These are phyloP conservation scores for Castanopsis chinensis DNA, from an alignment of 306 rosid species.

Conservation along the genomic window DNA sequence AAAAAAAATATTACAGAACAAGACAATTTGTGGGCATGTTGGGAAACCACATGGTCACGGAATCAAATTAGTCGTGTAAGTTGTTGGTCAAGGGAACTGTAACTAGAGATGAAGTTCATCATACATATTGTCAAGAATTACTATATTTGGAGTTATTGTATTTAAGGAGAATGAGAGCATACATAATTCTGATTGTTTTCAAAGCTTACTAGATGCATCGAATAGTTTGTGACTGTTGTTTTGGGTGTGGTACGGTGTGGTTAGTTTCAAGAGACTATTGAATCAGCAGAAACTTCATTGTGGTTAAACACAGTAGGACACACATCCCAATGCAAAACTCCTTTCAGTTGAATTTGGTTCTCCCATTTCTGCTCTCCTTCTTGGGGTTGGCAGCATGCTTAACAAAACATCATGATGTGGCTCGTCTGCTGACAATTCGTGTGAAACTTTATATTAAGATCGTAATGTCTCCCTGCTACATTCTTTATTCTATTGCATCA, in stretches of 20 bases:
- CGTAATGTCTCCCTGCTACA: no score
- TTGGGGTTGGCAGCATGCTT: background rate
- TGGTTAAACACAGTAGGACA: background rate
- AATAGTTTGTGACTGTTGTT: background rate
- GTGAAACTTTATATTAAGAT: background rate
- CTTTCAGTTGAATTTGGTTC: background rate
- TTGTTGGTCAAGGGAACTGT: background rate
- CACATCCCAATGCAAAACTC: background rate
- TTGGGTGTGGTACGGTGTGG: background rate
- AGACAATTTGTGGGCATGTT: background rate
- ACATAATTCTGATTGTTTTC: background rate
- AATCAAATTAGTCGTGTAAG: background rate
- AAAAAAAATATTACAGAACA: background rate
- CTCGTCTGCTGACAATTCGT: background rate
- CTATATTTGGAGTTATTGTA: background rate
- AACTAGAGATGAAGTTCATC: background rate
- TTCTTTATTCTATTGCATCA: background rate
- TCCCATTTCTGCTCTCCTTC: background rate
- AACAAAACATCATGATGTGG: background rate
- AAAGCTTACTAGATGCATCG: background rate
- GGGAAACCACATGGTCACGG: background rate
- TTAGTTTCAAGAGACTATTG: background rate
- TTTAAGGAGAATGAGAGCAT: background rate
- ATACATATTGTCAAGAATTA: background rate
- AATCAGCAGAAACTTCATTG: background rate